Base-by-base conservation (phyloP, 148 eudicot genomes). In the Heliosperma pusillum region DNA sequence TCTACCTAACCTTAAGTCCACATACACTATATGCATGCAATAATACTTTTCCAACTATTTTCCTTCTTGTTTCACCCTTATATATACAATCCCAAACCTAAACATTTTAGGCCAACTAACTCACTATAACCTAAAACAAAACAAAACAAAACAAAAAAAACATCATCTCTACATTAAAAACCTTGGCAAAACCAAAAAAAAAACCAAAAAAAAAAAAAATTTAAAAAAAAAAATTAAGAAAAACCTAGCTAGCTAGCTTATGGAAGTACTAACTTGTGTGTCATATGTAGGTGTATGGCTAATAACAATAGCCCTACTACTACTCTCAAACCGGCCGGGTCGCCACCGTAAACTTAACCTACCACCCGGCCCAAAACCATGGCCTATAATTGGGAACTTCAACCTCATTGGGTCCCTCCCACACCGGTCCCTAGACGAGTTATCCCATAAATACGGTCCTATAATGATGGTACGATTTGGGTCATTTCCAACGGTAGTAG, bases 291-390 rank as follows among this genome's bases (percentile, higher is more conserved):
- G 79, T 24, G 80, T 81, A 36, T 83, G 83, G 81, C 74, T 87
- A 65, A 74, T 69, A 9, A 57, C 86, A 0, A 19, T 60, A 56
- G 81, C 83, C 64, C 40, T 85, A 45, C n/a, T 87, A 57, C 74
- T 84, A 75, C 79, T 85, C 71, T 40, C 79, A 10, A 44, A 45
- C 78, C 71, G 67, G 74, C 65, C 79, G 71, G 75, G 76, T 74
- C 78, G 80, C 71, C 78, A 74, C 65, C 85, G 74, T 27, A 84
- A 83, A 21, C 86, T 81, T 64, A 86, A 86, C 74, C 81, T 59
- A 53, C 96, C 99, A 16, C 99, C 97, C 1, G 99, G 99, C 60
- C 99, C 99, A 40, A 89, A 83, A 66, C 87, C 97, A 11, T 95
- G 96, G 97, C 97, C 98, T 17, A 76, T 95, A 1, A 95, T 95